Base-by-base conservation (phyloP, 2,329 filamentous ascomycete species). In the Diplodia scrobiculata region DNA sequence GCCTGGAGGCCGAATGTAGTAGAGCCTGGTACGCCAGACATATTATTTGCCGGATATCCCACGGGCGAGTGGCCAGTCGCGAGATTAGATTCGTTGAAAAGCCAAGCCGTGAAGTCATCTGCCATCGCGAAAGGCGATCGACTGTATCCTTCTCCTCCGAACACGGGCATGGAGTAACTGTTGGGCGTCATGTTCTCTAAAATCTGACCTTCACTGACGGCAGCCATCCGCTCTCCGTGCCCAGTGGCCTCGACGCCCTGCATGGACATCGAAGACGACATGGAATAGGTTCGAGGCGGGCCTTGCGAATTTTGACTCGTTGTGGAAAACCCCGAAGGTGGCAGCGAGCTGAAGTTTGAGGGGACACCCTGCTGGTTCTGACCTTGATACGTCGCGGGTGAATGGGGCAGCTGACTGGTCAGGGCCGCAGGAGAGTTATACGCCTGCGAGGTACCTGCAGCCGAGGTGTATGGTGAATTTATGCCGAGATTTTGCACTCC, bases 71-170 rank as follows among this genome's bases (percentile, higher is more conserved):
- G 73, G 32, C 74, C 73, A 41, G 77, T 71, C 34, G 74, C 73
- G 34, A 85, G 80, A 17, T 84, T 80, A 19, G 84, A 84, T 41
- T 87, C 88, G 73, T 90, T 93, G 78, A 96, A 96, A 29, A 96
- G 78, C 82, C 90, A 96, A 5, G 89, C 88, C 69, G 93, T 89
- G 72, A 95, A 95, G 73, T 96, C 92, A 73, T 96, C 91, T 0
- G 91, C 89, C 80, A 96, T 90, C 9, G 90, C 89, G 74, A 94
- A 94, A 0, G 94, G 92, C 2, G 92, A 96, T 66, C 94, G 91
- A 71, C 91, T 93, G 68, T 91, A 88, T 19, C 87, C 89, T 71
- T 96, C 92, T 29, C 86, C 88, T 17, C 92, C 92, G 77, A 97
- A 97, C 29, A 97, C 89, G 0, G 94, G 92, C 71, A 96, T 91